Conservation (phyloP, 345 rosid species). For the Lumnitzera littorea region DNA sequence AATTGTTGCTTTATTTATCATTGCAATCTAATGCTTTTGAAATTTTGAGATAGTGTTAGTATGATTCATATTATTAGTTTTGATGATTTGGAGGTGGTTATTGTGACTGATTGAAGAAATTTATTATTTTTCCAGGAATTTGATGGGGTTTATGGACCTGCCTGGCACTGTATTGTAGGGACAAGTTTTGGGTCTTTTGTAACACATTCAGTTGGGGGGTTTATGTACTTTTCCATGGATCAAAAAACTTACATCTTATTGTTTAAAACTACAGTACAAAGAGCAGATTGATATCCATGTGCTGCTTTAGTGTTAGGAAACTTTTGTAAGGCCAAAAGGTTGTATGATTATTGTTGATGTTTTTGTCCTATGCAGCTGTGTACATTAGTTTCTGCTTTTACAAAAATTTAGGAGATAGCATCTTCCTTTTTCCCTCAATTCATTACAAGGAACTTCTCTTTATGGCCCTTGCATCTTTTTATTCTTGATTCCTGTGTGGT, state of each 20-base stretch:
- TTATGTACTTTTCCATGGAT: conserved; percentile 52
- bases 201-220: conserved; percentile 56
- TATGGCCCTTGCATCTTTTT: conserved; percentile 3
- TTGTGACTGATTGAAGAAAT: not conserved
- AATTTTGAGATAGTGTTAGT: too few species aligned
- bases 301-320: conserved; percentile 1
- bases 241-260: conserved; percentile 43
- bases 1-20: too few species aligned
- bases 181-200: conserved; percentile 58
- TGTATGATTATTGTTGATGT: conserved; percentile 3
- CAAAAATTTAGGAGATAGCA: conserved; percentile 14
- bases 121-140: conserved; percentile 33
- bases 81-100: not conserved
- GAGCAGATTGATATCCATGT: conserved; percentile 29
- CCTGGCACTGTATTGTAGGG: conserved; percentile 66
- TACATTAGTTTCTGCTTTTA: conserved; percentile 14
- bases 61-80: too few species aligned
- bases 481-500: conserved; percentile 5
- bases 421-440: too few species aligned
- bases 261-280: conserved; percentile 56
- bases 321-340: conserved; percentile 4
- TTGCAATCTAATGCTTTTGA: too few species aligned
- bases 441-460: not conserved
- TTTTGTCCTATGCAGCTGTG: conserved; percentile 10
- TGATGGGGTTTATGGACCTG: conserved; percentile 54